Evolutionary conservation across 2,329 filamentous ascomycete genomes (phyloP), one percentile per base, ranked within the genome.

Genomic region (Aureobasidium lini): DNA sequence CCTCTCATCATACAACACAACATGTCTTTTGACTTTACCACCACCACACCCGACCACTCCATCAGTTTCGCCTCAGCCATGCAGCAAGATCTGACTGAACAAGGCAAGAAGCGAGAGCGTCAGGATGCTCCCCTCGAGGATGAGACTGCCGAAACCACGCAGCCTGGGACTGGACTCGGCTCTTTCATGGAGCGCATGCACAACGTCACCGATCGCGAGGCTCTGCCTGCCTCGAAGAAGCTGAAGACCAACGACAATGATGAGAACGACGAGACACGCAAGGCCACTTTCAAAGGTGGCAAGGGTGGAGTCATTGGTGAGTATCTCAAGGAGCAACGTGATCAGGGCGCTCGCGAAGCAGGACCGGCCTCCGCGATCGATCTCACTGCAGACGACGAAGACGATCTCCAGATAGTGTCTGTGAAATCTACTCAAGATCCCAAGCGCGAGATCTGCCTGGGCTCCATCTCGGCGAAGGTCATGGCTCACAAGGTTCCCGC

Each of bases 121-220:
- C 39, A 42, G 4, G 9, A 11, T 28, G 16, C 2, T 11, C 9
- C 7, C n/a, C 23, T 23, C 43, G 43, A 44, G 3, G 39, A 57
- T 16, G 15, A 42, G 37, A 11, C 42, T 3, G 16, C 16, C 16
- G 23, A 40, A 42, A 63, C 66, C 4, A 36, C 16, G 29, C 66
- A 68, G n/a, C 32, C 29, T n/a, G n/a, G 15, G 5, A 11, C 46
- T 47, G 46, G 44, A 7, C 29, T 84, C 64, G 78, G 80, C 9
- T 74, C 75, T 59, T 83, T 91, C 75, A 83, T 95, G 47, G 89
- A 95, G 71, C 82, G 84, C 34, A 79, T 91, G 69, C 89, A 92
- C 70, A 85, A 87, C 64, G 82, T 95, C 13, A 81, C 89, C 64
- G 81, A 86, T 54, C 87, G 91, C 29, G 76, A 77, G 66, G 76